Evolutionary conservation across 768 basidiomycete genomes (phyloP).

Genomic region (Lentinula sp.): DNA sequence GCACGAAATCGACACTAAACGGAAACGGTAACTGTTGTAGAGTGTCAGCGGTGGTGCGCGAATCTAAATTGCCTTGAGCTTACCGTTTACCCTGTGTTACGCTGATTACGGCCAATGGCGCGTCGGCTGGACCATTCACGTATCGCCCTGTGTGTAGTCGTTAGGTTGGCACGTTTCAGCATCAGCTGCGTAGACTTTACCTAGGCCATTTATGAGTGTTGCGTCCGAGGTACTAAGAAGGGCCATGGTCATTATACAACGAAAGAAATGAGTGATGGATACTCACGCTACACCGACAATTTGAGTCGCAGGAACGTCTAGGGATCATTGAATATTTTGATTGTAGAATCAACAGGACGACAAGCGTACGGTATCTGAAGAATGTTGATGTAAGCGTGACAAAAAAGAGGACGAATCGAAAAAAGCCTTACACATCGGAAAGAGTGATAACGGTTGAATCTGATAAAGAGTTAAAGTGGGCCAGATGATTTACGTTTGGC

Average conservation of each 20-base stretch:
- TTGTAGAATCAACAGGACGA: background rate
- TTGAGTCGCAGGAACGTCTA: background rate
- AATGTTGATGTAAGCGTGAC: background rate
- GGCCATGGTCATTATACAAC: background rate
- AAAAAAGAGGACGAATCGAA: conserved; percentile 2
- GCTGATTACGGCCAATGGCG: conserved; percentile 18
- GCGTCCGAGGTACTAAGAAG: conserved; percentile 12
- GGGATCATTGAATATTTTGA: background rate
- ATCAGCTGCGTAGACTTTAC: conserved; percentile 4
- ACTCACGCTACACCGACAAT: background rate
- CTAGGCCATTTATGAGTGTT: conserved; percentile 28
- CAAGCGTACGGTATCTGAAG: background rate
- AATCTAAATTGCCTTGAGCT: background rate
- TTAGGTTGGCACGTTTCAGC: background rate
- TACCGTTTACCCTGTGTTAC: conserved; percentile 17
- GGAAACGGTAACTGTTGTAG: conserved; percentile 17
- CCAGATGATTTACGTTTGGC: no score
- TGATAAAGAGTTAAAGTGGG: background rate
- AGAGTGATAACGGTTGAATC: conserved; percentile 27
- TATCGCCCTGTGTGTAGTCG: background rate
- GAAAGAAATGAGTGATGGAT: background rate
- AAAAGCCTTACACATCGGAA: conserved; percentile 23
- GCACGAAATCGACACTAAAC: conserved; percentile 19
- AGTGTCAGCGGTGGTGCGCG: background rate
- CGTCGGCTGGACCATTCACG: background rate